Conservation (phyloP, 2,329 filamentous ascomycete species). For the Diaporthe capsici region DNA sequence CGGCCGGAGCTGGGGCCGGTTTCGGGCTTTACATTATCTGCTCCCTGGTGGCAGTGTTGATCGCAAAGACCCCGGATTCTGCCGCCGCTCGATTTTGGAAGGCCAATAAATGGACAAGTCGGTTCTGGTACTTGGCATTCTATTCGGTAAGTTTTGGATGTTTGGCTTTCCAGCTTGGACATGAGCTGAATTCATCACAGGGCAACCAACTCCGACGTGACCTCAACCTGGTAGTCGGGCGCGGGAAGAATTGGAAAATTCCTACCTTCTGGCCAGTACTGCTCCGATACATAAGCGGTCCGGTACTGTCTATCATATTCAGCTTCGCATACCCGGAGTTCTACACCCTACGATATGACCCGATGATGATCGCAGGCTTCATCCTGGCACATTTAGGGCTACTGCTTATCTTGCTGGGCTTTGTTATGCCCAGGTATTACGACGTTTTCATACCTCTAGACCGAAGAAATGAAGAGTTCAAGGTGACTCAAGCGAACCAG, state of each 20-base stretch:
- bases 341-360: constrained; percentile 62
- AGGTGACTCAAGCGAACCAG: constrained; percentile 20
- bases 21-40: constrained; percentile 65
- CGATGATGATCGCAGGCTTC: constrained; percentile 65
- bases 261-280: constrained; percentile 65
- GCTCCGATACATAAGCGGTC: constrained; percentile 64
- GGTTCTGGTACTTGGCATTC: constrained; percentile 67
- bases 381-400: constrained; percentile 62
- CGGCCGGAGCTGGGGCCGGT: constrained; percentile 62
- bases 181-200: constrained; percentile 49
- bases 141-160: constrained; percentile 65
- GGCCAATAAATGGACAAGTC: constrained; percentile 52
- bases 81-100: constrained; percentile 59
- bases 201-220: constrained; percentile 69
- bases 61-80: constrained; percentile 59
- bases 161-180: not conserved
- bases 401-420: constrained; percentile 61
- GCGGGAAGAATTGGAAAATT: constrained; percentile 69
- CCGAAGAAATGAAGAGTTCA: constrained; percentile 56
- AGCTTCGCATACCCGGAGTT: constrained; percentile 67
- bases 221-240: constrained; percentile 67
- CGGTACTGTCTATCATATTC: constrained; percentile 65
- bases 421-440: constrained; percentile 68
- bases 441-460: constrained; percentile 64
- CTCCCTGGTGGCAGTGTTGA: constrained; percentile 53